A percentile compares a stretch with the other conserved stretches of the same genome.
Evolutionary conservation across 1,284 basidiomycete species (phyloP).

Genomic region (Earliella scabrosa): DNA sequence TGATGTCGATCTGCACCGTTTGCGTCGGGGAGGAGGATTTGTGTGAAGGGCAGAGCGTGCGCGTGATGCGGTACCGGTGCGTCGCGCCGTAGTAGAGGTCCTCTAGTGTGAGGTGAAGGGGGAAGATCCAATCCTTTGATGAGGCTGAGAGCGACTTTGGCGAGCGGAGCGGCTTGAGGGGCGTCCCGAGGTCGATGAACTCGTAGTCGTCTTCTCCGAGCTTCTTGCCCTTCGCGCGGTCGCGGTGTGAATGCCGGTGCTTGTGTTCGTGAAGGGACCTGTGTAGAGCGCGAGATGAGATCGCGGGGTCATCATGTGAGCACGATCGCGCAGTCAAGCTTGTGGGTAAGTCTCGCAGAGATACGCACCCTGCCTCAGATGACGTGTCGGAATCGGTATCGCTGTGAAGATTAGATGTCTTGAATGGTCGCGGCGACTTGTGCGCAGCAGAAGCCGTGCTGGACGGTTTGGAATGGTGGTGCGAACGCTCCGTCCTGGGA

Average conservation of each 20-base stretch:
- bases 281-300: neutral
- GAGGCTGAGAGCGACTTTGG: conserved; percentile 31
- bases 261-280: conserved; percentile 14
- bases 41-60: conserved; percentile 38
- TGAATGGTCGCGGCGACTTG: conserved; percentile 11
- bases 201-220: conserved; percentile 38
- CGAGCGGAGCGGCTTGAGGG: conserved; percentile 40
- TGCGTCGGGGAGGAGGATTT: conserved; percentile 44
- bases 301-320: too few relatives aligned
- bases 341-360: neutral
- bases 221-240: conserved; percentile 24
- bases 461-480: conserved; percentile 13
- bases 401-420: conserved; percentile 14
- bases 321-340: neutral
- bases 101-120: conserved; percentile 80
- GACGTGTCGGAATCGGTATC: conserved; percentile 26
- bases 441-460: conserved; percentile 8
- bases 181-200: conserved; percentile 36
- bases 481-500: conserved; percentile 16
- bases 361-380: conserved; percentile 22
- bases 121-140: conserved; percentile 61
- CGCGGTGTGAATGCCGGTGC: conserved; percentile 14
- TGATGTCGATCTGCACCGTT: conserved; percentile 76
- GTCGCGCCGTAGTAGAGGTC: conserved; percentile 85
- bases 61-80: conserved; percentile 82